Evolutionary conservation across 768 basidiomycete species (phyloP), one percentile per base, ranked within the genome.

Genomic region (Boletales sp.): DNA sequence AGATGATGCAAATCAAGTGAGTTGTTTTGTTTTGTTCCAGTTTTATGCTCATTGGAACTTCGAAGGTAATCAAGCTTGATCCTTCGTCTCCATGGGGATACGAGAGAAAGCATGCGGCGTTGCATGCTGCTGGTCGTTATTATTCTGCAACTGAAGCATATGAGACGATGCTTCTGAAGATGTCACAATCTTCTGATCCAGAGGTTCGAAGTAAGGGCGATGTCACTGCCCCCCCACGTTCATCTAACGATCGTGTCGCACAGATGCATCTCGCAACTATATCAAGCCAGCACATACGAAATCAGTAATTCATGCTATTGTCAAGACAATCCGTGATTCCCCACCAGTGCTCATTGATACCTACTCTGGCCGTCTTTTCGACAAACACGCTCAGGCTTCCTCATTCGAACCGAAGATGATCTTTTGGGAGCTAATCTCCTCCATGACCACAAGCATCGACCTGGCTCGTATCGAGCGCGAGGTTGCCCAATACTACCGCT

Each of bases 341-440:
- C 58, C 56, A 0, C 53, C 21, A 3, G 37, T 58, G 10, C 50
- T 58, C 40, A 54, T 57, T 6, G 32, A 58, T 42, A 58, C 52
- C 2, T 19, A 0, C 8, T 25, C 57, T 2, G 57, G 52, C 9
- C 42, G 45, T 39, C 47, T 57, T 36, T 9, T 25, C 33, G 28
- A 57, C 38, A 54, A 51, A 28, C 1, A 32, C 0, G 12, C 37
- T 0, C 56, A 52, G 28, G 48, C 42, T 5, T 14, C 50, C 3
- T 12, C 41, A n/a, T 58, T 59, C 12, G 46, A 58, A 41, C 21
- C 19, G 5, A n/a, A n/a, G n/a, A n/a, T 36, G 35, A 2, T 45
- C 47, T 60, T 50, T n/a, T 30, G 40, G 14, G 49, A 53, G 38
- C 30, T 60, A 28, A 12, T 56, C 2, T 59, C 50, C 4, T 56